phyloP scores from a whole-genome alignment of 805 yeast genomes.

The Ogataea populi-albae region DNA sequence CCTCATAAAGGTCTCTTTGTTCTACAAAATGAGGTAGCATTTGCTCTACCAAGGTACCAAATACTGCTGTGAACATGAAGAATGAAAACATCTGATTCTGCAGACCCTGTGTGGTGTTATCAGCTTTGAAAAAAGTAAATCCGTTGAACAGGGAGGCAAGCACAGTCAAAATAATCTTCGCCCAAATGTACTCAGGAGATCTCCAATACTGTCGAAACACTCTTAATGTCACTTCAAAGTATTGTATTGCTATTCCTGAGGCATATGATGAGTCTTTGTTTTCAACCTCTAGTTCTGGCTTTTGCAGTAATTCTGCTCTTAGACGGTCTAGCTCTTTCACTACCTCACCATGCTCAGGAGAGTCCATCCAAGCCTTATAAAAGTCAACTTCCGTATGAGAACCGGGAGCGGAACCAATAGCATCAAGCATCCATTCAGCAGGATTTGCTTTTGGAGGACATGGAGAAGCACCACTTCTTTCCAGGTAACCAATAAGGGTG shows the following conservation, averaged over 20 bases:
- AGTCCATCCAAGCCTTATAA: conserved; percentile 68
- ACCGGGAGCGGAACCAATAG: conserved; percentile 77
- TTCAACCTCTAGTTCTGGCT: conserved; percentile 32
- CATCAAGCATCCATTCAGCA: conserved; percentile 88
- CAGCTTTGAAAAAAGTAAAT: conserved; percentile 62
- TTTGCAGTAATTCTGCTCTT: conserved; percentile 46
- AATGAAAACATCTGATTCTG: conserved; percentile 78
- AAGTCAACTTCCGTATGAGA: conserved; percentile 65
- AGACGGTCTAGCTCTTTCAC: conserved; percentile 57
- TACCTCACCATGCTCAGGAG: conserved; percentile 55
- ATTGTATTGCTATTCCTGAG: conserved; percentile 39
- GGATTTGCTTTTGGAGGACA: conserved; percentile 72
- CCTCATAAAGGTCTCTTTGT: conserved; percentile 64
- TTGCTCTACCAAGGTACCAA: conserved; percentile 57
- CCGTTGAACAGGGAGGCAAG: conserved; percentile 60
- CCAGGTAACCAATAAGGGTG: conserved; percentile 61
- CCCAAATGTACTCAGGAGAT: conserved; percentile 55
- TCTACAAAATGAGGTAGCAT: conserved; percentile 54
- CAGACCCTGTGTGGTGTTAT: conserved; percentile 55
- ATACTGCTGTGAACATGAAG: conserved; percentile 58
- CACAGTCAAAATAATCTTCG: conserved; percentile 49
- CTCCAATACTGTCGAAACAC: conserved; percentile 60
- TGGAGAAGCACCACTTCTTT: conserved; percentile 55
- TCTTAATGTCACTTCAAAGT: conserved; percentile 42
- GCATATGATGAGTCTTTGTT: conserved; percentile 42